Conservation (phyloP, 1,284 basidiomycete species). For the Fomes fomentarius region DNA sequence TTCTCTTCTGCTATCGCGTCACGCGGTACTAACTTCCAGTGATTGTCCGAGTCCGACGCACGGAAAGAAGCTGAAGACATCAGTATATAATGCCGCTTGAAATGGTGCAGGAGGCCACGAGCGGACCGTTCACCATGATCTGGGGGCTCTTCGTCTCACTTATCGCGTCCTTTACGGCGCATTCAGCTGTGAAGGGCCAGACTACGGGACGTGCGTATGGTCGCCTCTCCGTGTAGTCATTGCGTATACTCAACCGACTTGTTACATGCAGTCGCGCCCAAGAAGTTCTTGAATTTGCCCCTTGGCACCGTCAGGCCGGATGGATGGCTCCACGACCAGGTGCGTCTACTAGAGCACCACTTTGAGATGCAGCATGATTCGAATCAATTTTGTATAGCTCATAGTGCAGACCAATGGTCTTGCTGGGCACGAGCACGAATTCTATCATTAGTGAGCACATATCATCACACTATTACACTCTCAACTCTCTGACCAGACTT, state of each 20-base stretch:
- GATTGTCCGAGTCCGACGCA: background rate
- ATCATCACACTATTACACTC: background rate
- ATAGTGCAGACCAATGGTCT: slow-evolving; percentile 57
- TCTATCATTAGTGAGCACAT: slow-evolving; percentile 51
- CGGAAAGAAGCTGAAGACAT: background rate
- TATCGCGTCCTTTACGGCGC: slow-evolving; percentile 15
- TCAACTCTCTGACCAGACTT: background rate
- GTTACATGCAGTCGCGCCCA: slow-evolving; percentile 46
- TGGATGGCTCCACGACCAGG: slow-evolving; percentile 60
- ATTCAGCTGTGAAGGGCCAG: slow-evolving; percentile 11
- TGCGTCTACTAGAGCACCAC: too few species aligned
- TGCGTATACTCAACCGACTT: background rate
- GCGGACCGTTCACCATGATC: slow-evolving; percentile 20
- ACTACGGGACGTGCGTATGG: slow-evolving; percentile 16
- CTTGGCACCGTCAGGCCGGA: slow-evolving; percentile 50
- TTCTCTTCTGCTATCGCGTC: slow-evolving; percentile 20
- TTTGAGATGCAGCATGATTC: too few species aligned
- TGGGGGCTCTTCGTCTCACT: slow-evolving; percentile 16
- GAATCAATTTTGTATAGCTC: too few species aligned
- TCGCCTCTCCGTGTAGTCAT: background rate
- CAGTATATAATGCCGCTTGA: slow-evolving; percentile 20
- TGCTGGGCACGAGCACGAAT: slow-evolving; percentile 58
- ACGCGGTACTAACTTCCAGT: slow-evolving; percentile 13
- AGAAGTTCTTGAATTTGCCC: slow-evolving; percentile 51
- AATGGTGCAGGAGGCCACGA: background rate